Evolutionary conservation across 768 basidiomycete genomes (phyloP).

Genomic region (Boletus pseudo-olivaceus): DNA sequence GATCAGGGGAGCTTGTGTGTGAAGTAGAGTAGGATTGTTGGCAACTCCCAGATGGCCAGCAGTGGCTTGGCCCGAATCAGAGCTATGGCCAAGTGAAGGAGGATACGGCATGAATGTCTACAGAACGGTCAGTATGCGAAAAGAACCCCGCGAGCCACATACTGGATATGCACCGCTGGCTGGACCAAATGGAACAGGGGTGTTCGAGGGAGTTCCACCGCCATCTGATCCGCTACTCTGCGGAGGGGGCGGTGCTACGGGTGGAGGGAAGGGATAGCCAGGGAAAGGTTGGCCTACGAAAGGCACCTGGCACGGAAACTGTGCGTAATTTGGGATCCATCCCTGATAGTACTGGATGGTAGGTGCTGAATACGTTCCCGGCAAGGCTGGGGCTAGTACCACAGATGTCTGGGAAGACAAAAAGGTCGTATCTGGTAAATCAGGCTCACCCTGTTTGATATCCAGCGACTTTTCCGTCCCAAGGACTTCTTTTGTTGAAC

Average conservation of each 20-base stretch:
- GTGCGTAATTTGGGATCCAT: conserved; percentile 53
- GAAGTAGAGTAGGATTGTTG: conserved; percentile 13
- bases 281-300: conserved; percentile 45
- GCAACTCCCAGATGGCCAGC: conserved; percentile 17
- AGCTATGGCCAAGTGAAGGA: conserved; percentile 31
- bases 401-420: conserved; percentile 29
- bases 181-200: conserved; percentile 36
- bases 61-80: conserved; percentile 24
- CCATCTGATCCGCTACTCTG: conserved; percentile 38
- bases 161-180: conserved; percentile 46
- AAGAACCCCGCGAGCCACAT: conserved; percentile 19
- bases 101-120: conserved; percentile 54
- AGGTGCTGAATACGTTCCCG: conserved; percentile 37
- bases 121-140: conserved; percentile 7
- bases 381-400: conserved; percentile 14
- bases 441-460: conserved; percentile 25
- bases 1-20: conserved; percentile 51
- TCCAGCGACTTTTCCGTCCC: conserved; percentile 18
- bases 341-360: conserved; percentile 46
- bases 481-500: conserved; percentile 3
- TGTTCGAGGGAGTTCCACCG: conserved; percentile 30
- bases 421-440: conserved; percentile 1
- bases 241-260: conserved; percentile 22
- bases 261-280: conserved; percentile 39
- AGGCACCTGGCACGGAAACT: conserved; percentile 50